Evolutionary conservation across 257 asterid genomes (phyloP), one percentile per base, ranked within the genome.

Genomic region (Echium plantagineum): DNA sequence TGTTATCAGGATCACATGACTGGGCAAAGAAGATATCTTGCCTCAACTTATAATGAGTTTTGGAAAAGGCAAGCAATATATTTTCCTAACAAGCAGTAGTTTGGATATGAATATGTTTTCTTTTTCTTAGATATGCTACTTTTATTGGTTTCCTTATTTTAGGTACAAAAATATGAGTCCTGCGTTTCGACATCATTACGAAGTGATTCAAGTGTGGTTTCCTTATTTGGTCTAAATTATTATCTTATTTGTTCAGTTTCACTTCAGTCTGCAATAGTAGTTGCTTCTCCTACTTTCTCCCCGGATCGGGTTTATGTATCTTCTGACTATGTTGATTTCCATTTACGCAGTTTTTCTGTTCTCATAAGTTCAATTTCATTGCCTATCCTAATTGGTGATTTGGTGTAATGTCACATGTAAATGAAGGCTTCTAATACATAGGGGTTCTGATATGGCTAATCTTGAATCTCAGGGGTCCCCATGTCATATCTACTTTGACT

Each of bases 401-500:
- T 35, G 13, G 47, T 35, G 46, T 35, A 35, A 1, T 35, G 47
- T 35, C 10, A 10, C 15, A 35, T 35, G 47, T 10, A 3, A 35
- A 35, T 35, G 42, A 47, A 47, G 28, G 26, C 30, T 6, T 49
- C 20, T 28, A 3, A 3, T 62, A 19, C 63, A 13, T 58, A 22
- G 66, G 61, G 66, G 58, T 63, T 71, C 56, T 61, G 69, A 64
- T 64, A 58, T 63, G 31, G 52, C 55, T n/a, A 48, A 35, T 35
- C 9, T 35, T 35, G 47, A 56, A 60, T 58, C 65, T 57, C 75
- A 91, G 98, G 98, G 93, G 72, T 75, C 79, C 58, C 96, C 98
- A 57, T 91, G 98, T 77, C 98, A 91, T 77, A 87, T 91, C 62
- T 91, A 91, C 76, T 91, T 91, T 71, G 98, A 91, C 77, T 79